phyloP scores from a whole-genome alignment of 306 rosid species.

The Senna siamea region DNA sequence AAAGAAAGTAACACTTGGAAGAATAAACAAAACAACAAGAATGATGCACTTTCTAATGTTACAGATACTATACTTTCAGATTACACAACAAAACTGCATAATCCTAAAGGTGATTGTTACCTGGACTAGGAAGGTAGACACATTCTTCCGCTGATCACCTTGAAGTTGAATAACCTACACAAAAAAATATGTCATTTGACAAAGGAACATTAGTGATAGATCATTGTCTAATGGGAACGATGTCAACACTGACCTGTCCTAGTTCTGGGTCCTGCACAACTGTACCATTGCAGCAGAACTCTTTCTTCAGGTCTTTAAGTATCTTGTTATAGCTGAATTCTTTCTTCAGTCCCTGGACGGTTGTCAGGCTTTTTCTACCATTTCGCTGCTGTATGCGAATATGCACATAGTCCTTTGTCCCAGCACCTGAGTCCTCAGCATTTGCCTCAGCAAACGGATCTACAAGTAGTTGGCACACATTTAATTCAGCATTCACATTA shows the following conservation, averaged over 20 bases:
- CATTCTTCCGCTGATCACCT: slow-evolving; percentile 78
- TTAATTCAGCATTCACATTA: not conserved
- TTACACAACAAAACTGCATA: not conserved
- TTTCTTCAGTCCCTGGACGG: slow-evolving; percentile 93
- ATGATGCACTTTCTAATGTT: not conserved
- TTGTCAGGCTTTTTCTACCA: slow-evolving; percentile 88
- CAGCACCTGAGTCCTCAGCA: slow-evolving; percentile 71
- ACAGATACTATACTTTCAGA: not conserved
- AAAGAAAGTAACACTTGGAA: not conserved
- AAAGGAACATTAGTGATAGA: not conserved
- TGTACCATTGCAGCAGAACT: slow-evolving; percentile 89
- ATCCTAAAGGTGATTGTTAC: slow-evolving; percentile 33
- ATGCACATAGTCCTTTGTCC: slow-evolving; percentile 88
- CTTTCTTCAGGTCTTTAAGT: slow-evolving; percentile 84
- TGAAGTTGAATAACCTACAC: slow-evolving; percentile 87
- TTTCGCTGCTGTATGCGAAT: slow-evolving; percentile 88
- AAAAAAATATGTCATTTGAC: not conserved
- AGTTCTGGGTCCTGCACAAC: slow-evolving; percentile 90
- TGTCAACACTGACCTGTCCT: slow-evolving; percentile 73
- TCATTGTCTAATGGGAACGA: not conserved
- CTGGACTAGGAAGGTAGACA: slow-evolving; percentile 70
- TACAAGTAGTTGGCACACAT: slow-evolving; percentile 28
- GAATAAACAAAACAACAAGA: not conserved
- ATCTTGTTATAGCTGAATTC: slow-evolving; percentile 88
- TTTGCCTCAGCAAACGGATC: slow-evolving; percentile 97